These are phyloP conservation scores for Tetrahymena thermophila DNA, from an alignment of 73 alveolate genomes.

Conservation along the genomic window DNA sequence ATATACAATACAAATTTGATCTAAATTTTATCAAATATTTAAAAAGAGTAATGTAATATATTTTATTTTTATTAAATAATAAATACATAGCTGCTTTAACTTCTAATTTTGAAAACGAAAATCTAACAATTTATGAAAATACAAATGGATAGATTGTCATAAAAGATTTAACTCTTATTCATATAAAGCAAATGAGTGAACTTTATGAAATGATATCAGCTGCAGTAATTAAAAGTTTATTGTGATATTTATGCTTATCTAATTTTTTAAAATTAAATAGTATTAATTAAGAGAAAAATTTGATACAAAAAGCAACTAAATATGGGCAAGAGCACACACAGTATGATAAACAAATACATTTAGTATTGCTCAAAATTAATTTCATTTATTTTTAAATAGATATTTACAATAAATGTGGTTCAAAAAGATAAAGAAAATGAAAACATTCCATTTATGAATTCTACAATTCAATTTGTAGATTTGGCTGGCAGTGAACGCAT, in stretches of 20 bases:
- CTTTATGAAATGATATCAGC: slow-evolving; percentile 11
- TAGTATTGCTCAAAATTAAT: neutral
- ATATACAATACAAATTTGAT: no score
- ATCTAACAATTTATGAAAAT: slow-evolving; percentile 21
- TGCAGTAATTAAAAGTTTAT: neutral
- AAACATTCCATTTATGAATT: slow-evolving; percentile 39
- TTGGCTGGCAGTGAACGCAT: slow-evolving; percentile 43
- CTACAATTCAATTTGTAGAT: slow-evolving; percentile 21
- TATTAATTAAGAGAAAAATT: slow-evolving; percentile 32
- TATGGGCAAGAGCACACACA: slow-evolving; percentile 23
- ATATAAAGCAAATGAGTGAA: slow-evolving; percentile 2
- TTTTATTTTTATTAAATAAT: neutral
- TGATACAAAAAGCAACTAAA: neutral
- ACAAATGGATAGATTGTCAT: slow-evolving; percentile 5
- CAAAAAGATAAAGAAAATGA: slow-evolving; percentile 37
- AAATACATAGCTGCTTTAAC: neutral
- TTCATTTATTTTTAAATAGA: neutral
- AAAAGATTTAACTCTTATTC: slow-evolving; percentile 11
- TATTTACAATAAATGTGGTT: slow-evolving; percentile 16
- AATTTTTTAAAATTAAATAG: neutral
- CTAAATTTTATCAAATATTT: no score
- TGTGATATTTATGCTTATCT: neutral
- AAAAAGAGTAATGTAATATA: neutral
- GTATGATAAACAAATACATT: neutral
- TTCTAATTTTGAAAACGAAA: slow-evolving; percentile 31